A percentile compares a stretch with the other conserved stretches of the same genome.
Conservation (phyloP, 2,329 filamentous ascomycete genomes). For the Trichophyton simii region DNA sequence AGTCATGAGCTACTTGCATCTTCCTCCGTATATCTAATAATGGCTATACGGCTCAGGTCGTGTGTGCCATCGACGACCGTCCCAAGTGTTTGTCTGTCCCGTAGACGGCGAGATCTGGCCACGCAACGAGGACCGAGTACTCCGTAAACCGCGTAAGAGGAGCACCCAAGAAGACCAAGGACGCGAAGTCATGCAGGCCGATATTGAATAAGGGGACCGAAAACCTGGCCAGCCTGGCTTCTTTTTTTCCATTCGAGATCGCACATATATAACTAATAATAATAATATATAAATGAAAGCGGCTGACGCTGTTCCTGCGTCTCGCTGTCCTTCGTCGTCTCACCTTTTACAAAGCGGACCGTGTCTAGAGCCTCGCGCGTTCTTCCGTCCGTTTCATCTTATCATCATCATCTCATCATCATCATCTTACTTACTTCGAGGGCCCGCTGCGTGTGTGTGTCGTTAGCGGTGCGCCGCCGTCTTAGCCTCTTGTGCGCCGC, state of each 20-base stretch:
- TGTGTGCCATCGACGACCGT: neutral
- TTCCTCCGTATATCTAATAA: neutral
- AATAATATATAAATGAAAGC: no score
- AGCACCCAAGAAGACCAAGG: neutral
- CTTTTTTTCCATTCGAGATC: neutral
- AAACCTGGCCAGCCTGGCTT: neutral
- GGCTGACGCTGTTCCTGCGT: neutral
- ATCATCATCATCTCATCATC: no score
- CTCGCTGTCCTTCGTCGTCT: neutral
- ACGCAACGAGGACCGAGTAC: neutral
- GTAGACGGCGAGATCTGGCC: no score
- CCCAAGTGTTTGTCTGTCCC: neutral
- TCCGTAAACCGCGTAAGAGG: neutral
- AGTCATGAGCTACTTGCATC: neutral
- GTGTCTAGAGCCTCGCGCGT: neutral
- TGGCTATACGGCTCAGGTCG: no score
- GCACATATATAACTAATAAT: neutral
- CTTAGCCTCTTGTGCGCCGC: neutral
- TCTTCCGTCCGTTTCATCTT: neutral
- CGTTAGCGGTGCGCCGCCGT: neutral
- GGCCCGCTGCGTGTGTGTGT: no score
- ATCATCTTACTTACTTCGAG: neutral
- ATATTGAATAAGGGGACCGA: neutral
- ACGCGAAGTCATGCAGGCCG: neutral
- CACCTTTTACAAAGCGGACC: neutral